Evolutionary conservation across 768 basidiomycete genomes (phyloP), one percentile per base, ranked within the genome.

Genomic region (Leccinum boreale): DNA sequence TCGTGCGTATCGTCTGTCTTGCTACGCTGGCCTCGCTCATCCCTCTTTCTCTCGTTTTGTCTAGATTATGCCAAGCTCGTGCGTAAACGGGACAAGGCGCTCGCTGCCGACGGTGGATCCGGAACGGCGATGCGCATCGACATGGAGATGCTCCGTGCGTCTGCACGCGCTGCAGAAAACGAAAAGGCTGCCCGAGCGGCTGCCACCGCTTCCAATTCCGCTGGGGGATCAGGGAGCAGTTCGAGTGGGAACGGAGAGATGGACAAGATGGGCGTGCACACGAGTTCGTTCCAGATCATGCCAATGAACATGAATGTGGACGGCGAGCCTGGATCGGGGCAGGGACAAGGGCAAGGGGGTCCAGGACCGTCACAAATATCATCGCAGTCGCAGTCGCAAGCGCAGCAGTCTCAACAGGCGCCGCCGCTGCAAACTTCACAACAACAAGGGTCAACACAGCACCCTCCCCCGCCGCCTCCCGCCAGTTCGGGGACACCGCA

Each of bases 31-130:
- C 1, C 14, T 10, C 21, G 9, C 14, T 14, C 26, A 9, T 23
- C 15, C 15, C 24, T 5, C 26, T n/a, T 12, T 29, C 3, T 10
- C 11, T 10, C 14, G 15, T 21, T 23, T 7, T 7, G 46, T 52
- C 3, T 45, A 12, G 90, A 92, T 73, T 92, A 92, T 62, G 90
- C 90, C 10, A 92, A 92, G 66, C 79, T 92, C 29, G 84, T 90
- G 76, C 85, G 90, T 51, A 90, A 91, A 67, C 80, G 85, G 46
- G 87, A 90, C 49, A 90, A 90, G 69, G 77, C 77, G 15, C 70
- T 78, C 21, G 78, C 75, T 10, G 72, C 78, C n/a, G 83, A 82
- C 46, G 83, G 86, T 19, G 79, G 84, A 45, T 69, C 62, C 3
- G 67, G 73, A 4, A 72, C 71, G 6, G 55, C 59, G 4, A 79